These are phyloP conservation scores for Calonectria honghensis DNA, from an alignment of 2,329 filamentous ascomycete species.

Conservation along the genomic window DNA sequence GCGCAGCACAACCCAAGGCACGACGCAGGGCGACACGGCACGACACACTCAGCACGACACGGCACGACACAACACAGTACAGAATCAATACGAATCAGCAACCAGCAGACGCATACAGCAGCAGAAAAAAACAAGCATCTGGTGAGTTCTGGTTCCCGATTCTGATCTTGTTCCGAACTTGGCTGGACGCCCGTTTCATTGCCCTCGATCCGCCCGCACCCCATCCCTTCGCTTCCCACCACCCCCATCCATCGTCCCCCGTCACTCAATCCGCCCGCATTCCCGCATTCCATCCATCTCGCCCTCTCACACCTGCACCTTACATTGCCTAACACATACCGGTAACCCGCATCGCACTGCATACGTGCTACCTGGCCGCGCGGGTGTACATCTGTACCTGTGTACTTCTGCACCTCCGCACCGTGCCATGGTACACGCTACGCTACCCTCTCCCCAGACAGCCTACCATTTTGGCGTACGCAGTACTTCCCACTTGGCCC, in stretches of 20 bases:
- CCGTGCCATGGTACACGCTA: constrained; percentile 35
- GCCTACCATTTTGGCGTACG: constrained; percentile 37
- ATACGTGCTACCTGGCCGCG: constrained; percentile 20
- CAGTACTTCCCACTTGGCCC: constrained; percentile 38
- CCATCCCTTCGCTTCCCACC: constrained; percentile 25
- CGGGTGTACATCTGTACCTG: constrained; percentile 2
- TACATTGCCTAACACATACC: constrained; percentile 25
- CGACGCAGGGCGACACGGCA: constrained; percentile 24
- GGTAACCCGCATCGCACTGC: constrained; percentile 29
- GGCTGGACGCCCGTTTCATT: constrained; percentile 34
- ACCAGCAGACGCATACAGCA: constrained; percentile 14
- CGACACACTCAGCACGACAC: constrained; percentile 26
- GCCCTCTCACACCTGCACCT: constrained; percentile 28
- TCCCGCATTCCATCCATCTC: constrained; percentile 38
- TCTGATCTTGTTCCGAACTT: constrained; percentile 29
- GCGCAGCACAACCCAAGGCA: constrained; percentile 33
- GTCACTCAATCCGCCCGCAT: constrained; percentile 38
- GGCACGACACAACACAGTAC: constrained; percentile 23
- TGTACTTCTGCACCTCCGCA: constrained; percentile 7
- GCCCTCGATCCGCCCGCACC: constrained; percentile 35
- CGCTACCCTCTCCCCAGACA: constrained; percentile 24
- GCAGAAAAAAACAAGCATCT: constrained; percentile 28
- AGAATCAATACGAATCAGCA: constrained; percentile 16
- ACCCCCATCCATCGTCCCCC: constrained; percentile 32
- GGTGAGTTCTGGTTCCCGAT: constrained; percentile 32